Conservation (phyloP, 1,284 basidiomycete genomes). For the Ceratobasidium sp. region DNA sequence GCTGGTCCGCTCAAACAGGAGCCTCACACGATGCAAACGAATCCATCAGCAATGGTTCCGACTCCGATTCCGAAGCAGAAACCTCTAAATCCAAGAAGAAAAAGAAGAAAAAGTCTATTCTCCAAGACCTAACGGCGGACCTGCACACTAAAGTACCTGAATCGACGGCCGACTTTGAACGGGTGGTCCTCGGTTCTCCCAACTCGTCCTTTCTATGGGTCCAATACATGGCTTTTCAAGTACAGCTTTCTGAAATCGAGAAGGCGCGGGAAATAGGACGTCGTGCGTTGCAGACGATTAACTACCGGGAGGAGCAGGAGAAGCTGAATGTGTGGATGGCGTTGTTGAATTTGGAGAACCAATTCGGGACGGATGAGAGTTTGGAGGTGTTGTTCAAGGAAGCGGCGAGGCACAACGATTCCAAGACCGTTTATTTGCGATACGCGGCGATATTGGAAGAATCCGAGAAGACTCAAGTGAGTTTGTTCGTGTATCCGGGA, state of each 20-base stretch:
- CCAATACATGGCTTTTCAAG: constrained; percentile 98
- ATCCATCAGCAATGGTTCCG: constrained; percentile 17
- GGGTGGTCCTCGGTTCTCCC: constrained; percentile 92
- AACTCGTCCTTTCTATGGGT: constrained; percentile 99
- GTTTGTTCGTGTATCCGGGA: constrained; percentile 46
- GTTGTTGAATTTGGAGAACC: constrained; percentile 93
- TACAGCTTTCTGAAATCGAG: constrained; percentile 94
- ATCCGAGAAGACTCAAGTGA: constrained; percentile 81
- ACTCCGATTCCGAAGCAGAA: constrained; percentile 47
- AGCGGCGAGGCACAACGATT: constrained; percentile 90
- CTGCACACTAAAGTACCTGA: constrained; percentile 87
- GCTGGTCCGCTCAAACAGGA: constrained; percentile 57
- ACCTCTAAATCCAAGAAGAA: constrained; percentile 66
- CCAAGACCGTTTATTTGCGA: constrained; percentile 87
- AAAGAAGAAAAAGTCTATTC: constrained; percentile 73
- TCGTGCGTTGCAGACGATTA: constrained; percentile 88
- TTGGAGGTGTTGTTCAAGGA: constrained; percentile 88
- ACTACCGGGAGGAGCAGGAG: constrained; percentile 96
- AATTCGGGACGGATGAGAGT: constrained; percentile 87
- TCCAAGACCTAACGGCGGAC: constrained; percentile 85
- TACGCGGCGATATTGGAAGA: constrained; percentile 87
- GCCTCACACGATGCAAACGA: constrained; percentile 22
- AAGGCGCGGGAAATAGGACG: constrained; percentile 90
- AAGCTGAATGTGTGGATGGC: constrained; percentile 99
- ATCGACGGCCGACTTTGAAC: constrained; percentile 94